Percentiles rank a stretch among this genome's conserved stretches.
Evolutionary conservation across 805 yeast genomes (phyloP).

Genomic region (Priceomyces castillae): DNA sequence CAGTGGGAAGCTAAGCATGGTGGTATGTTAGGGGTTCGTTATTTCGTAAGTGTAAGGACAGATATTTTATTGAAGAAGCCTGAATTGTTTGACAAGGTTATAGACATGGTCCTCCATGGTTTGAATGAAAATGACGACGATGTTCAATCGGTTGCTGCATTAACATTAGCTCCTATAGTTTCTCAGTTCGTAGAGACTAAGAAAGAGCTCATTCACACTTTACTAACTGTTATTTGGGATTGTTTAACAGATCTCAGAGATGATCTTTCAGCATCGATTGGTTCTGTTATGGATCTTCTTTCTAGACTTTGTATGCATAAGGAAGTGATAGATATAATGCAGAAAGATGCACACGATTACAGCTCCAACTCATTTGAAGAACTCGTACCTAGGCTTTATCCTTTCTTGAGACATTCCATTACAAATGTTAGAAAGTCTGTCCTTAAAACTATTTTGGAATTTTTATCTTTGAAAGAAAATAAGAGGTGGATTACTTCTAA

Average conservation of each 20-base stretch:
- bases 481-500: constrained; percentile 78
- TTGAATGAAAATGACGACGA: constrained; percentile 80
- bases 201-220: constrained; percentile 45
- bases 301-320: constrained; percentile 83
- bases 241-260: constrained; percentile 82
- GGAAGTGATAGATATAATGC: constrained; percentile 71
- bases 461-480: constrained; percentile 57
- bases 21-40: constrained; percentile 89
- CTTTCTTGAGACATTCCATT: constrained; percentile 91
- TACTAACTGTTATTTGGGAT: constrained; percentile 80
- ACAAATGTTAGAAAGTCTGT: constrained; percentile 89
- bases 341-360: constrained; percentile 52
- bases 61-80: constrained; percentile 65
- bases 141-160: constrained; percentile 95
- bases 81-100: constrained; percentile 63
- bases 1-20: constrained; percentile 99
- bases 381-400: constrained; percentile 87
- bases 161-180: constrained; percentile 87
- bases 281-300: constrained; percentile 91
- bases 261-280: constrained; percentile 91
- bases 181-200: constrained; percentile 74
- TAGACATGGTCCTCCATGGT: constrained; percentile 84
- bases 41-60: constrained; percentile 85
- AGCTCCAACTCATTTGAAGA: constrained; percentile 60
- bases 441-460: constrained; percentile 73